Conservation (phyloP, 371 early-diverging fungal genomes). For the Saksenaea vasiformis region DNA sequence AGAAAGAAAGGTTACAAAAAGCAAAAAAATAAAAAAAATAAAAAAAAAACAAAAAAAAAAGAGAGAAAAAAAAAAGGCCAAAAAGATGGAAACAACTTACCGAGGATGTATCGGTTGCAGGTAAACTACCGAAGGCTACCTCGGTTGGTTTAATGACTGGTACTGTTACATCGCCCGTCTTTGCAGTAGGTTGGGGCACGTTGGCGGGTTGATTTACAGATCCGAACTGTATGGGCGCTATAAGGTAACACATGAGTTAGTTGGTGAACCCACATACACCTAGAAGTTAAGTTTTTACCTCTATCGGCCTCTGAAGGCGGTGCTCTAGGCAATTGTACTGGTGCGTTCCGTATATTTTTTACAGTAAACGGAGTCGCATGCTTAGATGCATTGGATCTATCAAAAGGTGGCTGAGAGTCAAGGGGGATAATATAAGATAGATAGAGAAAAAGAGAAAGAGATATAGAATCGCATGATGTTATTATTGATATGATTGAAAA, state of each 20-base stretch:
- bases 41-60: too few species aligned
- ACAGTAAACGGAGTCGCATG: constrained; percentile 12
- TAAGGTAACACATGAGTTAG: neutral
- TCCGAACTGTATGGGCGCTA: constrained; percentile 58
- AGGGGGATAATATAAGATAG: neutral
- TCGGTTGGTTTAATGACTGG: constrained; percentile 28
- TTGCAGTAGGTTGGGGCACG: constrained; percentile 19
- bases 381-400: constrained; percentile 2
- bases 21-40: too few species aligned
- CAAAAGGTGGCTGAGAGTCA: neutral
- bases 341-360: constrained; percentile 22
- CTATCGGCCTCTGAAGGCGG: constrained; percentile 43
- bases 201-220: constrained; percentile 48
- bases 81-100: too few species aligned
- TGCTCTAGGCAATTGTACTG: constrained; percentile 47
- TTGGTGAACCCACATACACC: neutral
- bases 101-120: constrained; percentile 38
- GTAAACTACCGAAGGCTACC: constrained; percentile 49
- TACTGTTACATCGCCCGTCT: constrained; percentile 14
- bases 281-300: constrained; percentile 6
- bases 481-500: constrained; percentile 1
- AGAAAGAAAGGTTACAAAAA: constrained; percentile 3
- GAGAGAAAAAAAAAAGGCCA: too few species aligned
- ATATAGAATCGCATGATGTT: constrained; percentile 1
- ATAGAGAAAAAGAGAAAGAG: too few species aligned